Evolutionary conservation across 768 basidiomycete species (phyloP).

Genomic region (Mycena galopus): DNA sequence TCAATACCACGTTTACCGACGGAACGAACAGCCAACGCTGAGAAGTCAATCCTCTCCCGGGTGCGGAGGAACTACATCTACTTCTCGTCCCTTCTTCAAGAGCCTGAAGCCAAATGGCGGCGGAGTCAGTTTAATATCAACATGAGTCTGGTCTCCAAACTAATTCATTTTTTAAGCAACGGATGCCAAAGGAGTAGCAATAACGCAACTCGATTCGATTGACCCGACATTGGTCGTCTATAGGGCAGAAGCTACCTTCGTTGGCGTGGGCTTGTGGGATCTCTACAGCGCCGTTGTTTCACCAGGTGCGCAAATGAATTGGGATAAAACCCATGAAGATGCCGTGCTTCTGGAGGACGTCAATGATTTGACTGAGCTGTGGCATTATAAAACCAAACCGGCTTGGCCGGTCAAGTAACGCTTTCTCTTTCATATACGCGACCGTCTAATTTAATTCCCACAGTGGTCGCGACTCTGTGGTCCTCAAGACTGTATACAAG

Average conservation of each 20-base stretch:
- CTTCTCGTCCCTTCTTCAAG: slow-evolving; percentile 95
- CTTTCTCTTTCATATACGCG: slow-evolving; percentile 17
- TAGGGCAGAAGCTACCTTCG: slow-evolving; percentile 96
- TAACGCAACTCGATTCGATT: slow-evolving; percentile 96
- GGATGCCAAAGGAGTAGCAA: slow-evolving; percentile 90
- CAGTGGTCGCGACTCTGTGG: slow-evolving; percentile 91
- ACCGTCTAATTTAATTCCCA: slow-evolving; percentile 34
- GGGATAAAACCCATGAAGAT: slow-evolving; percentile 93
- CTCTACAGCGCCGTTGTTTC: slow-evolving; percentile 89
- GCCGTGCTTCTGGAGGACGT: slow-evolving; percentile 90
- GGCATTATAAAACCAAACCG: slow-evolving; percentile 92
- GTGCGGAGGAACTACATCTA: slow-evolving; percentile 97
- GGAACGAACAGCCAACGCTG: slow-evolving; percentile 70
- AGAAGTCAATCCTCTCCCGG: slow-evolving; percentile 87
- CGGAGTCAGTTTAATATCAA: slow-evolving; percentile 67
- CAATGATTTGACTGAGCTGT: slow-evolving; percentile 90
- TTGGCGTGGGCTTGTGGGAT: slow-evolving; percentile 96
- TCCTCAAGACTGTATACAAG: slow-evolving; percentile 97
- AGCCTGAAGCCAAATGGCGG: slow-evolving; percentile 98
- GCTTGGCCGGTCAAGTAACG: slow-evolving; percentile 92
- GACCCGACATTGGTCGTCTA: slow-evolving; percentile 97
- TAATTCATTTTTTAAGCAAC: slow-evolving; percentile 62
- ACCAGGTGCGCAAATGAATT: slow-evolving; percentile 83
- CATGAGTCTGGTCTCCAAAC: slow-evolving; percentile 15
- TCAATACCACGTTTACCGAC: slow-evolving; percentile 52